Evolutionary conservation across 495 filamentous ascomycete species (phyloP), one percentile per base, ranked within the genome.

Genomic region (Tuber umbilicatum): DNA sequence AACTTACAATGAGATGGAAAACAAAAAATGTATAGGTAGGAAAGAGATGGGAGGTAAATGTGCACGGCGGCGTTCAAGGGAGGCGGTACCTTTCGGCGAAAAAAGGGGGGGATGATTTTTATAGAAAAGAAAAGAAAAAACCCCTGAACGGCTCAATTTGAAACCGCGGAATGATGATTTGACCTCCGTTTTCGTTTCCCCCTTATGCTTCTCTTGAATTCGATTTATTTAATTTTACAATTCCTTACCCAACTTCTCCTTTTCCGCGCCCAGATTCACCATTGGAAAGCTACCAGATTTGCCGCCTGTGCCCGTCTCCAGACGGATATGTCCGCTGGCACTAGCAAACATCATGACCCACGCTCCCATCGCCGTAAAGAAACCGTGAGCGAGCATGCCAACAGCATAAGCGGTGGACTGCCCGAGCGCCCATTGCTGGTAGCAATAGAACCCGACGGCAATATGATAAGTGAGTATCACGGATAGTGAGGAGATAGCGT

Each of bases 221-320:
- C 9, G 21, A 23, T n/a, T 50, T n/a, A n/a, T n/a, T n/a, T n/a
- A n/a, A n/a, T n/a, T n/a, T n/a, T 23, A 50, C 45, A 50, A 50
- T 50, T 86, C 87, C 81, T 85, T 85, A 70, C 81, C 85, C 37
- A 75, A 79, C 81, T 85, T 86, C 84, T 86, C 88, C 84, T 90
- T 91, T 69, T 86, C 87, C 70, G 88, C 88, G 82, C 90, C 89
- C 78, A 86, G 85, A 81, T 94, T 96, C 80, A 86, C 88, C 80
- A 94, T 96, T n/a, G 93, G 93, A 80, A 90, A 97, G 39, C 91
- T 91, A 74, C 90, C 89, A 21, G 89, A 93, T 80, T 91, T 86
- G 85, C 93, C 92, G 82, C 95, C 93, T 7, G 89, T 91, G 0
- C 92, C 92, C 0, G 91, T 94, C 83, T 87, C 88, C 75, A 87